phyloP scores from a whole-genome alignment of 106 monocot species.

The Posidonia australis region DNA sequence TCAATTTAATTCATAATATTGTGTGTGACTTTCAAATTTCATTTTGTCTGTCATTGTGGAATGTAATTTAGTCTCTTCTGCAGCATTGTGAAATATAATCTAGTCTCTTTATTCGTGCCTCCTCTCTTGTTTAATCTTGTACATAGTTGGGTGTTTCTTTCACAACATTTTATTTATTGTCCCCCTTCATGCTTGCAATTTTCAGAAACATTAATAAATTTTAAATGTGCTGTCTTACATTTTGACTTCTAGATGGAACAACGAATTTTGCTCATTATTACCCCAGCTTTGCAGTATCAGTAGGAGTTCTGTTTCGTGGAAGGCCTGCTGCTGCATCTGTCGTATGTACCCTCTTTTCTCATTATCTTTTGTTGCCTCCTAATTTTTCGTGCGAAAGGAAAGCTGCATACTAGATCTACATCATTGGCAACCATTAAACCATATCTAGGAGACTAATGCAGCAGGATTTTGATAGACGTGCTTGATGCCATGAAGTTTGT shows the following conservation, averaged over 20 bases:
- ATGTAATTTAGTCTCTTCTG: no score
- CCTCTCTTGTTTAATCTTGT: neutral
- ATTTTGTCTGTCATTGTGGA: no score
- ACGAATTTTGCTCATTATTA: constrained; percentile 99
- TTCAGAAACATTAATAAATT: no score
- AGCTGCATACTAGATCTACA: neutral
- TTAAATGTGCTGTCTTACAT: neutral
- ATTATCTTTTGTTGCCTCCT: neutral
- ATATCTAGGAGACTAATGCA: no score
- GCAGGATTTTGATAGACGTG: no score
- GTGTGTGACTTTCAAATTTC: no score
- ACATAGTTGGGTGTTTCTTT: no score
- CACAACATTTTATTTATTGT: neutral
- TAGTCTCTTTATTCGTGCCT: neutral
- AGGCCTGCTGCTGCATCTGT: constrained; percentile 93
- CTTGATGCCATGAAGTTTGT: no score
- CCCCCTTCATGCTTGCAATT: no score
- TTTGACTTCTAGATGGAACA: constrained; percentile 71
- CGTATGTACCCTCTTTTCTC: constrained; percentile 28
- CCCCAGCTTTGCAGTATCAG: constrained; percentile 96
- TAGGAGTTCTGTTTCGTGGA: constrained; percentile 88
- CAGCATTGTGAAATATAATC: no score
- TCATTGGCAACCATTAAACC: no score
- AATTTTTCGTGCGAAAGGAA: neutral
- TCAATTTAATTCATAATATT: no score